A percentile compares a stretch with the other conserved stretches of the same genome.
Evolutionary conservation across 2,329 filamentous ascomycete genomes (phyloP).

Genomic region (Trichocomaceae sp.): DNA sequence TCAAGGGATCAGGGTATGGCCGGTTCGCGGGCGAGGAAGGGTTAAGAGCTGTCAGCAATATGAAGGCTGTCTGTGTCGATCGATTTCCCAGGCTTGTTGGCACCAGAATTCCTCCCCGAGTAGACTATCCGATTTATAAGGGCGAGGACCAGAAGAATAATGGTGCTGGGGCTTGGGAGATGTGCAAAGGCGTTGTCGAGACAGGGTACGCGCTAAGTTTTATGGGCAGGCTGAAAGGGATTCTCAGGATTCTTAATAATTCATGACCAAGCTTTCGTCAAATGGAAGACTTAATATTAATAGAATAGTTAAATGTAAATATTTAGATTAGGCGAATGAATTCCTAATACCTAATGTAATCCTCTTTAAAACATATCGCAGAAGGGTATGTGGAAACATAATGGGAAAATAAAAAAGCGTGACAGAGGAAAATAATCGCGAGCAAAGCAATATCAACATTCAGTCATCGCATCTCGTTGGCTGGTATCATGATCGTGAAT

Average conservation of each 20-base stretch:
- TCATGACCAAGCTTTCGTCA: conserved; percentile 19
- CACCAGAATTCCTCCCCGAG: conserved; percentile 71
- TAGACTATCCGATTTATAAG: conserved; percentile 72
- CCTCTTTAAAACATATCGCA: not conserved
- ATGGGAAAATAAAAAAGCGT: not conserved
- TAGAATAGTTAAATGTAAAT: not conserved
- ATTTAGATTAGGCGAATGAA: not conserved
- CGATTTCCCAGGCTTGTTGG: conserved; percentile 50
- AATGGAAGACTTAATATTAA: too few relatives aligned
- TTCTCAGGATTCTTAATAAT: conserved; percentile 33
- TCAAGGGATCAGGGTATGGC: conserved; percentile 84
- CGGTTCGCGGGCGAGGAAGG: conserved; percentile 90
- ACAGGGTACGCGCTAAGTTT: conserved; percentile 42
- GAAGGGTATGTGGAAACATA: not conserved
- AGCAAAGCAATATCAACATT: not conserved
- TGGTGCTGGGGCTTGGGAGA: conserved; percentile 58
- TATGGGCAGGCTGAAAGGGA: conserved; percentile 33
- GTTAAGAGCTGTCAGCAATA: conserved; percentile 73
- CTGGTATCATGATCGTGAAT: not conserved
- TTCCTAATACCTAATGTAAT: not conserved
- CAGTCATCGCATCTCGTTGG: not conserved
- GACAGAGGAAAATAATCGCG: not conserved
- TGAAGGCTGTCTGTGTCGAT: conserved; percentile 81
- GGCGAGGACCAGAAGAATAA: conserved; percentile 46
- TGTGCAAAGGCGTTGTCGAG: conserved; percentile 41